Conservation (phyloP, 441 rosid species). For the Erysimum pusillum region DNA sequence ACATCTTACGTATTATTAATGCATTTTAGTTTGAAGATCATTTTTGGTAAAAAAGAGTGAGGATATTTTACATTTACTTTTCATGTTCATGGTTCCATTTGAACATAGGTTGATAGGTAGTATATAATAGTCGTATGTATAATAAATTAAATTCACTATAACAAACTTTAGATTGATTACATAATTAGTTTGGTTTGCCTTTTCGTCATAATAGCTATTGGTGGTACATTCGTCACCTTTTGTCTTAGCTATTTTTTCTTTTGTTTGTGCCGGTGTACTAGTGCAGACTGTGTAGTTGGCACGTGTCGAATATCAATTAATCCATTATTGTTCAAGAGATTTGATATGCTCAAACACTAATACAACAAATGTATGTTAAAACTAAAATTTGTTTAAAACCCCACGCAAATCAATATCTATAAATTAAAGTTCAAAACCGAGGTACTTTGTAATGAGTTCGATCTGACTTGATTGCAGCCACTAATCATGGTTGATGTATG, state of each 20-base stretch:
- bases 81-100: not conserved
- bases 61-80: not conserved
- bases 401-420: slow-evolving; percentile 2
- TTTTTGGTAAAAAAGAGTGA: not conserved
- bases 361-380: slow-evolving; percentile 2
- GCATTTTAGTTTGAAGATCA: not conserved
- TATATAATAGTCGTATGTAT: not conserved
- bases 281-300: not conserved
- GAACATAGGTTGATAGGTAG: not conserved
- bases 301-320: not conserved
- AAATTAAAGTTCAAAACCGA: not conserved
- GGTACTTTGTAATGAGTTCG: slow-evolving; percentile 33
- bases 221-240: not conserved
- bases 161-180: not conserved
- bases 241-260: not conserved
- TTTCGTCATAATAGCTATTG: not conserved
- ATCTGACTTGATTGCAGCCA: slow-evolving; percentile 29
- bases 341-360: not conserved
- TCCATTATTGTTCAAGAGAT: not conserved
- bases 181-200: not conserved
- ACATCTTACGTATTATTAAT: not conserved
- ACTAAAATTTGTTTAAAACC: not conserved
- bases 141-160: not conserved
- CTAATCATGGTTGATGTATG: slow-evolving; percentile 26
- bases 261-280: not conserved